Conservation (phyloP, 441 rosid species). For the Euphorbia corollata region DNA sequence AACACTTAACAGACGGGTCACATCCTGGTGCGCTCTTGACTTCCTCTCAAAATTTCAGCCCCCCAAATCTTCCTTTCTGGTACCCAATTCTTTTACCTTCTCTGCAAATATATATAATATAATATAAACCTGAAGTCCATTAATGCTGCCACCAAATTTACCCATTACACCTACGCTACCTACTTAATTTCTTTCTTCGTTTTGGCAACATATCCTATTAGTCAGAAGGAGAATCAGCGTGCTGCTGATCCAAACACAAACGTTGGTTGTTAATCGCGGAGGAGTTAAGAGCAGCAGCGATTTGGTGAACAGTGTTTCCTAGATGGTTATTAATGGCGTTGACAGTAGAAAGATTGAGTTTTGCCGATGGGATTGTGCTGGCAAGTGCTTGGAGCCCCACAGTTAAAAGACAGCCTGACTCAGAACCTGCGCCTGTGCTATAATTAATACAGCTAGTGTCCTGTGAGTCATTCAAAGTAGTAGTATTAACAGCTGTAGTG, state of each 20-base stretch:
- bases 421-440: too few relatives aligned
- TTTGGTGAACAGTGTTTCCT: conserved; percentile 62
- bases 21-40: conserved; percentile 90
- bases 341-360: conserved; percentile 66
- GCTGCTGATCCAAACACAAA: conserved; percentile 11
- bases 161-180: background rate
- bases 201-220: background rate
- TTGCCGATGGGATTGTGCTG: conserved; percentile 59
- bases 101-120: background rate
- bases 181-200: background rate
- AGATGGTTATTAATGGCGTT: conserved; percentile 59
- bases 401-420: conserved; percentile 56
- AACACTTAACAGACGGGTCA: conserved; percentile 32
- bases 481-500: too few relatives aligned
- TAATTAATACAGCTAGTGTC: too few relatives aligned
- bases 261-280: conserved; percentile 9
- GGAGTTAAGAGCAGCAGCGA: conserved; percentile 40
- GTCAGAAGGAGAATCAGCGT: conserved; percentile 20
- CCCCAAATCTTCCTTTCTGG: background rate
- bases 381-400: conserved; percentile 81
- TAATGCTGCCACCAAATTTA: background rate
- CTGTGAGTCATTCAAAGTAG: too few relatives aligned
- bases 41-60: conserved; percentile 27
- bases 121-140: background rate
- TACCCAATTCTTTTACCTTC: background rate